These are phyloP conservation scores for Pyropia haitanensis DNA, from an alignment of 23 red algal species.

Conservation along the genomic window DNA sequence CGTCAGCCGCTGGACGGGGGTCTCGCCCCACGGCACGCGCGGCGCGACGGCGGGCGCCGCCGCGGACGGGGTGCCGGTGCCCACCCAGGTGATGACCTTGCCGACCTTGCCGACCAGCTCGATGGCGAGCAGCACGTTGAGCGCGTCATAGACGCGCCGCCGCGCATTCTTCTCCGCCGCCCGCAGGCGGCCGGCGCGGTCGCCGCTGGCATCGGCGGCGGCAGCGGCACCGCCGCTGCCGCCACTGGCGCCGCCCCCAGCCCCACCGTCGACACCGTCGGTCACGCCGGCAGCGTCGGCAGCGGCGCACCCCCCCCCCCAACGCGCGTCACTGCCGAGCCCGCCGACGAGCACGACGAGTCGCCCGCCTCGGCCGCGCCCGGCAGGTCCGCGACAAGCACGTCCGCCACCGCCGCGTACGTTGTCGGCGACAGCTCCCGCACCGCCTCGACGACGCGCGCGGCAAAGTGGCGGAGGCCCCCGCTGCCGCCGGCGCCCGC, in stretches of 20 bases:
- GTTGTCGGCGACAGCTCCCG: constrained; percentile 16
- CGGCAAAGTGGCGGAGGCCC: constrained; percentile 33
- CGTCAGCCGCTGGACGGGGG: not conserved
- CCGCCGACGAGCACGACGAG: not conserved
- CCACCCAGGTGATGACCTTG: constrained; percentile 60
- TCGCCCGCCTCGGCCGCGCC: not conserved
- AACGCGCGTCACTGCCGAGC: not conserved
- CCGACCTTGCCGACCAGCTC: constrained; percentile 48
- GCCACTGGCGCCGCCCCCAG: too few relatives aligned
- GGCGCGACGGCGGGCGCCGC: not conserved
- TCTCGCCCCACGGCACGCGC: not conserved
- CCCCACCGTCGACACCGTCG: too few relatives aligned
- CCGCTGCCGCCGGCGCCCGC: too few relatives aligned
- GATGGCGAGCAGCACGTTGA: constrained; percentile 88
- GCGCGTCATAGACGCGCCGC: constrained; percentile 91
- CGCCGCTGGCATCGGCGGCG: not conserved
- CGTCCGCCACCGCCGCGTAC: constrained; percentile 27
- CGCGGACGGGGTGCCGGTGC: constrained; percentile 10
- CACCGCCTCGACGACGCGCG: constrained; percentile 23
- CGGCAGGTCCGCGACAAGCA: constrained; percentile 14
- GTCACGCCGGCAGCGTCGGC: too few relatives aligned
- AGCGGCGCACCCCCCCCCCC: too few relatives aligned
- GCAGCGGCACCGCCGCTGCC: not conserved
- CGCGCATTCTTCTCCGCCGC: constrained; percentile 70
- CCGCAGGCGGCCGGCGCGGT: constrained; percentile 13